Evolutionary conservation across 805 yeast genomes (phyloP).

Genomic region (Tetrapisispora nanseiensis): DNA sequence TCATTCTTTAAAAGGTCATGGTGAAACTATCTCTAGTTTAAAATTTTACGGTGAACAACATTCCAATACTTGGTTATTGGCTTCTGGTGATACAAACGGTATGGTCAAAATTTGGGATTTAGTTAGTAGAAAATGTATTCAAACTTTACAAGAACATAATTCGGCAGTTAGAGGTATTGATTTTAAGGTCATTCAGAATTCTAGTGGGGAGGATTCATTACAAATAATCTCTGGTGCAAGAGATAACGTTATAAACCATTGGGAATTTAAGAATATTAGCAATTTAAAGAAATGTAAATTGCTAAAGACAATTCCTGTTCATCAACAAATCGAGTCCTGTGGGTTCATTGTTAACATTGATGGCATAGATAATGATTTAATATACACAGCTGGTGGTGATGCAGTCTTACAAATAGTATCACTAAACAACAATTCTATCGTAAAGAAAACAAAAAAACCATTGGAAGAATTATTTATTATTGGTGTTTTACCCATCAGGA

Average conservation of each 20-base stretch:
- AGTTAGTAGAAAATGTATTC: conserved; percentile 57
- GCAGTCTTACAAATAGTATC: conserved; percentile 64
- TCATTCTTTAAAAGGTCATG: conserved; percentile 88
- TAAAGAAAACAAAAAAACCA: conserved; percentile 37
- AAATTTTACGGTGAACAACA: conserved; percentile 66
- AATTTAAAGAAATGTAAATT: conserved; percentile 43
- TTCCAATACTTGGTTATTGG: conserved; percentile 63
- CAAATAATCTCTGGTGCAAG: conserved; percentile 75
- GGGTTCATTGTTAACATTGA: conserved; percentile 40
- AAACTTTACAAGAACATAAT: conserved; percentile 61
- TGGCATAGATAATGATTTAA: conserved; percentile 31
- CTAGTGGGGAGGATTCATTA: conserved; percentile 33
- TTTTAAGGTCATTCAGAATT: conserved; percentile 31
- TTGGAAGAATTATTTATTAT: conserved; percentile 65
- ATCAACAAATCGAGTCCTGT: conserved; percentile 62
- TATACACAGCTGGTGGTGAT: conserved; percentile 66
- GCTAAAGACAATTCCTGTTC: conserved; percentile 57
- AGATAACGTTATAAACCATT: conserved; percentile 52
- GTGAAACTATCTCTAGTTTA: conserved; percentile 73
- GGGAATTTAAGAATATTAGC: conserved; percentile 36
- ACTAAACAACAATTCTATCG: conserved; percentile 36
- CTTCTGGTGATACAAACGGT: conserved; percentile 58
- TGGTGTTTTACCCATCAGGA: conserved; percentile 41
- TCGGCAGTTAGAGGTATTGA: conserved; percentile 82
- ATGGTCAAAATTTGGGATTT: conserved; percentile 53